Conservation (phyloP, 495 filamentous ascomycete genomes). For the Pseudevernia furfuracea region DNA sequence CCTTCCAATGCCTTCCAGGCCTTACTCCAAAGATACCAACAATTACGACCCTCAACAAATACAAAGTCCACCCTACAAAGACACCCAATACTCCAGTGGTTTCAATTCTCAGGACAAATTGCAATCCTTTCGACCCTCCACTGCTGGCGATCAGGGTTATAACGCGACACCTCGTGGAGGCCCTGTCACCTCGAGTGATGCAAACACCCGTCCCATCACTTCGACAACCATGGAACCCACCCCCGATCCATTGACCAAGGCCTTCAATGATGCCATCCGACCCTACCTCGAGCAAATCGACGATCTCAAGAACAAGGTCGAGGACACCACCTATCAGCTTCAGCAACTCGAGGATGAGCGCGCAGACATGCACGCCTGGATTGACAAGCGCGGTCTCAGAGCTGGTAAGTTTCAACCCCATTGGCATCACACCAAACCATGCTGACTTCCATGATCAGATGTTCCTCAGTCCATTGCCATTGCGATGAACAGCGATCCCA, state of each 20-base stretch:
- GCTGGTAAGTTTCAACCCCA: constrained; percentile 33
- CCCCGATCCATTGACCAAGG: constrained; percentile 41
- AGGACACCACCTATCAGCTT: constrained; percentile 37
- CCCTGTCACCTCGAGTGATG: neutral
- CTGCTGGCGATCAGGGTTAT: constrained; percentile 24
- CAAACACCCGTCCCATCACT: constrained; percentile 7
- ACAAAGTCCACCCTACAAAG: constrained; percentile 26
- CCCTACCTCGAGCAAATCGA: constrained; percentile 43
- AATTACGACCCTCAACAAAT: constrained; percentile 18
- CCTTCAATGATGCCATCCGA: constrained; percentile 43
- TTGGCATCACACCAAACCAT: neutral
- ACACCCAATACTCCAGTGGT: constrained; percentile 27
- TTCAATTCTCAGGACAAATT: constrained; percentile 28
- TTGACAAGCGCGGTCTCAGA: constrained; percentile 44
- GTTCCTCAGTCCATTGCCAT: constrained; percentile 44
- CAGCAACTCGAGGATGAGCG: constrained; percentile 40
- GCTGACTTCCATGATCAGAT: constrained; percentile 25
- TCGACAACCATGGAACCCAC: constrained; percentile 27
- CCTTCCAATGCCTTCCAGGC: constrained; percentile 25
- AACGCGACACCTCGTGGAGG: constrained; percentile 15
- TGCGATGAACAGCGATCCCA: constrained; percentile 39
- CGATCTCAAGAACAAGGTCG: constrained; percentile 36
- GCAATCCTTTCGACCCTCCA: constrained; percentile 25
- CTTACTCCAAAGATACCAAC: constrained; percentile 17
- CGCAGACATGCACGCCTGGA: constrained; percentile 43